Percentiles rank a stretch among this genome's conserved stretches.
These are phyloP conservation scores for Pseudocercospora fijiensis DNA, from an alignment of 2,329 filamentous ascomycete genomes.

Conservation along the genomic window DNA sequence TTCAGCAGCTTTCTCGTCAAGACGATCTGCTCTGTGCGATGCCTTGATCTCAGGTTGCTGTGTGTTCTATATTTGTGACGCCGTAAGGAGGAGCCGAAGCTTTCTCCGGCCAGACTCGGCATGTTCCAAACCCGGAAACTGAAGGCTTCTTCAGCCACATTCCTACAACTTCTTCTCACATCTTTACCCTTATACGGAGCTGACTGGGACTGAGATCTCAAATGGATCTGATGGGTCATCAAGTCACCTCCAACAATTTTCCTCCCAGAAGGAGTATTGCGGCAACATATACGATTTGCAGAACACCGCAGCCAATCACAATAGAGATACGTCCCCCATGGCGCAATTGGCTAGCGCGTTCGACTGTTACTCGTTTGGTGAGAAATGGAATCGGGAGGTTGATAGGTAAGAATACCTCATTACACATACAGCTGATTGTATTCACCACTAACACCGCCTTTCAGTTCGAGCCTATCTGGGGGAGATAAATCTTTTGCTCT, in stretches of 20 bases:
- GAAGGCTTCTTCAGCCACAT: not conserved
- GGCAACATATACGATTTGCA: not conserved
- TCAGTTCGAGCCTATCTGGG: not conserved
- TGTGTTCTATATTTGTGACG: not conserved
- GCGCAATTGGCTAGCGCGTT: conserved; percentile 11
- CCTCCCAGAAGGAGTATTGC: not conserved
- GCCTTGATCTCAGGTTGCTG: not conserved
- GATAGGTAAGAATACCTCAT: not conserved
- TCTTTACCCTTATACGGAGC: not conserved
- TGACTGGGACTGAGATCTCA: not conserved
- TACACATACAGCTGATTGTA: not conserved
- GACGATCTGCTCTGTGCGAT: not conserved
- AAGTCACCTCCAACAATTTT: not conserved
- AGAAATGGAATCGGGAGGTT: not conserved
- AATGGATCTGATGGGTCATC: not conserved
- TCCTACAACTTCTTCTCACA: not conserved
- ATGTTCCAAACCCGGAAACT: not conserved
- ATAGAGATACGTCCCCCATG: not conserved
- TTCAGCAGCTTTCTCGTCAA: not conserved
- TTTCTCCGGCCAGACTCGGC: not conserved
- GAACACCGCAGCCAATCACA: not conserved
- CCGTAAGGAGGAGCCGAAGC: not conserved
- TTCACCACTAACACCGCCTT: not conserved
- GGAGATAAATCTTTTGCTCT: no score
- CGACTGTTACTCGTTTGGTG: not conserved